Percentiles rank a stretch among this genome's conserved stretches.
Evolutionary conservation across 139 green algal species (phyloP).

Genomic region (Spirogloea muscicola): DNA sequence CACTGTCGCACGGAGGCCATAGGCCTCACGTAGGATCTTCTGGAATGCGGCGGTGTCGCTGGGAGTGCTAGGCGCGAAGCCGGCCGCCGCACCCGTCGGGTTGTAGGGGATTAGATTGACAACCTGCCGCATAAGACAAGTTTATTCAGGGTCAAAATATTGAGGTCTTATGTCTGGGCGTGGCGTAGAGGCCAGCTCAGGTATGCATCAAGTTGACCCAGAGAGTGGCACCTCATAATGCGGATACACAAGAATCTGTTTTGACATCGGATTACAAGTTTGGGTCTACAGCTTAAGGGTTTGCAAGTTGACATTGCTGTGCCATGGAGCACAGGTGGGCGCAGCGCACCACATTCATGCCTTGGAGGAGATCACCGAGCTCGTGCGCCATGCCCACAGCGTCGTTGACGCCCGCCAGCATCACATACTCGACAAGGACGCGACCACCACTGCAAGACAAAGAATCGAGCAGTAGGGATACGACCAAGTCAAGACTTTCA

Average conservation of each 20-base stretch:
- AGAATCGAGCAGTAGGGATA: too few relatives aligned
- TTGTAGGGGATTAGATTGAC: constrained; percentile 95
- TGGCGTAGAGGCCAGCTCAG: too few relatives aligned
- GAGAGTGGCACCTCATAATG: too few relatives aligned
- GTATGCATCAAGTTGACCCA: too few relatives aligned
- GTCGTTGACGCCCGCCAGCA: constrained; percentile 85
- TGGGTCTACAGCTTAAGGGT: too few relatives aligned
- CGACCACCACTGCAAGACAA: constrained; percentile 34
- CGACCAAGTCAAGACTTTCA: too few relatives aligned
- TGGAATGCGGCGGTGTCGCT: constrained; percentile 61
- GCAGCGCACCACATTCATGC: constrained; percentile 66
- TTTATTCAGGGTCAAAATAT: too few relatives aligned
- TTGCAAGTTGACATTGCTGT: too few relatives aligned
- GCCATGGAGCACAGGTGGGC: too few relatives aligned
- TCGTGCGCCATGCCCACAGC: constrained; percentile 66
- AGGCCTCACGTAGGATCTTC: constrained; percentile 58
- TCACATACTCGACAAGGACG: constrained; percentile 93
- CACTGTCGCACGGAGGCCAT: constrained; percentile 75
- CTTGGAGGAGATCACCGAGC: constrained; percentile 50
- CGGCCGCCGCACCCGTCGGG: constrained; percentile 47
- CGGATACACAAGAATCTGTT: too few relatives aligned
- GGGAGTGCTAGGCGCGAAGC: constrained; percentile 21
- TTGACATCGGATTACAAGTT: too few relatives aligned
- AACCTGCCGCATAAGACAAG: constrained; percentile 50
- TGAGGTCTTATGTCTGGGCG: too few relatives aligned